Conservation (phyloP, 2,329 filamentous ascomycete genomes). For the Colletotrichum somersetense region DNA sequence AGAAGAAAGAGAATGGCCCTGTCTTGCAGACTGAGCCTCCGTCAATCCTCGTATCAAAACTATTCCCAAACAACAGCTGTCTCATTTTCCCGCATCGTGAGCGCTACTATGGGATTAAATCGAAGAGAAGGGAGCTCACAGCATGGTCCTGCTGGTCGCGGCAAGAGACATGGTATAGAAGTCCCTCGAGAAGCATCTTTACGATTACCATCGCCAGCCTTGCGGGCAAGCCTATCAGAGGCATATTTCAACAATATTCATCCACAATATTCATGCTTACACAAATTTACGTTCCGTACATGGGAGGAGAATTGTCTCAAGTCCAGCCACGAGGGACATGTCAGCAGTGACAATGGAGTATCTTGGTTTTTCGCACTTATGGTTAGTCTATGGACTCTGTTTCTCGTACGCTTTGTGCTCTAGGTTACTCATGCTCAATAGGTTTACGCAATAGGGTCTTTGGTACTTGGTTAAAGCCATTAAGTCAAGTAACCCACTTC, state of each 20-base stretch:
- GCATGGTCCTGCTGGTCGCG: slow-evolving; percentile 18
- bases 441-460: slow-evolving; percentile 43
- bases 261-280: slow-evolving; percentile 54
- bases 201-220: slow-evolving; percentile 40
- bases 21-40: no score
- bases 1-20: no score
- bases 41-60: no score
- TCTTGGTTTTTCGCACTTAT: slow-evolving; percentile 44
- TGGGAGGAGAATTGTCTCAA: slow-evolving; percentile 48
- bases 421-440: background rate
- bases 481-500: no score
- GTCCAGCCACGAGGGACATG: slow-evolving; percentile 10
- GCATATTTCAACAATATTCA: slow-evolving; percentile 56
- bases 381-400: slow-evolving; percentile 15
- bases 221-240: slow-evolving; percentile 43
- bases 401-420: background rate
- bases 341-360: background rate
- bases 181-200: slow-evolving; percentile 15
- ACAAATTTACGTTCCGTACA: slow-evolving; percentile 49
- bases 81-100: slow-evolving; percentile 49
- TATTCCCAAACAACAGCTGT: no score
- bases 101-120: slow-evolving; percentile 44
- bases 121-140: slow-evolving; percentile 32
- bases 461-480: slow-evolving; percentile 29
- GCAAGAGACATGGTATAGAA: background rate